Base-by-base conservation (phyloP, 495 filamentous ascomycete genomes). In the Neurospora intermedia region DNA sequence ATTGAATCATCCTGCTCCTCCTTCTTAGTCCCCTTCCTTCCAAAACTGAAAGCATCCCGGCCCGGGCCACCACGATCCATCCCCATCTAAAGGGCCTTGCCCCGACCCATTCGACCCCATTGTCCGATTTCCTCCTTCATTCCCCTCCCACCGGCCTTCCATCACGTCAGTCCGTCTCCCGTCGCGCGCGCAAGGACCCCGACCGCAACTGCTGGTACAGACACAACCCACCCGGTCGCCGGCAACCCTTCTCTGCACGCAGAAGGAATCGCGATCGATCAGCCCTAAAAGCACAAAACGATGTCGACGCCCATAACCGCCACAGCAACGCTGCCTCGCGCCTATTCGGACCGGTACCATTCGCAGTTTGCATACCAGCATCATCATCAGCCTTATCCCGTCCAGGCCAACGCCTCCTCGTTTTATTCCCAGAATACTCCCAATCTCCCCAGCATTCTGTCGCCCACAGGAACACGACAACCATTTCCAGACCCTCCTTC, bases 231-330 rank as follows among this genome's bases (percentile, higher is more conserved):
- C 41, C 70, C 46, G 13, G 54, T 66, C 54, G 54, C 54, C 54
- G 27, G 54, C 54, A 66, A 66, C 54, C 27, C 54, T 66, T 15
- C 54, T 66, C 54, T 66, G 23, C 54, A 66, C 54, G 54, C 54
- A 66, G 54, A 66, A 40, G 27, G 46, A 40, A 43, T 39, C 43
- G 42, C 72, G 18, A 73, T 69, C 43, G 38, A 73, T 48, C 39
- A 43, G 31, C 27, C 18, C 43, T 35, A 38, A 41, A 71, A 74
- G 43, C 74, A 72, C 73, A 78, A 69, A 74, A 81, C 78, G 78
- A 96, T 96, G 93, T 95, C 93, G 84, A 94, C 92, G 20, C 93
- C 93, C 66, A 94, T 92, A 69, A 93, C 91, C 69, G 91, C 91
- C 69, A 93, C 91, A 74, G 90, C 92, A 75, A 93, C 92, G 75